Evolutionary conservation across 2,329 filamentous ascomycete genomes (phyloP), one percentile per base, ranked within the genome.

Genomic region (Cytospora paraplurivora): DNA sequence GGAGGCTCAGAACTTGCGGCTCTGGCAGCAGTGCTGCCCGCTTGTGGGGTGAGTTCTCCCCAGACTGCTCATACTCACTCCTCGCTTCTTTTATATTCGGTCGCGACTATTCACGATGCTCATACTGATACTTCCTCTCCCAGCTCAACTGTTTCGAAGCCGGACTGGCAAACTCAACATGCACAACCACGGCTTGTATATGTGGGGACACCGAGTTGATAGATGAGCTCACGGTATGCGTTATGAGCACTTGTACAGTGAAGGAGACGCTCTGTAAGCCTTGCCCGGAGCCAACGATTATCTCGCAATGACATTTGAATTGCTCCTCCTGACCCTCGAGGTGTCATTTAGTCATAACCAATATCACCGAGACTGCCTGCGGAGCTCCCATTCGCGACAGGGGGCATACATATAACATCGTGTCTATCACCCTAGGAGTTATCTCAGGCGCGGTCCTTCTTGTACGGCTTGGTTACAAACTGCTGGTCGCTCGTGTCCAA

Each of bases 401-500:
- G 11, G 62, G 62, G 33, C n/a, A 7, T 3, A 12, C 37, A 12
- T 66, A 62, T 55, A 50, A 66, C 17, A 32, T 56, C 44, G 44
- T 67, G 13, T 56, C 27, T 15, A 53, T 66, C 56, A 41, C 64
- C 67, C 66, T 76, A 52, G 74, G 69, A 58, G 69, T 72, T 17
- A 70, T 79, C 32, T 73, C 76, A 7, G 74, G 70, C 35, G 68
- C 74, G 51, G 74, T 77, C 55, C 70, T 80, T 35, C 62, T 74
- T 7, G 65, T 76, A n/a, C 79, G 80, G 17, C 71, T 79, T 11
- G 67, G 67, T 4, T 73, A 72, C 56, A 74, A 71, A 47, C 64
- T 78, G 21, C 71, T 77, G 13, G 63, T 70, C 1, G 67, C 71
- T 1, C 75, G 72, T 32, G 59, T 72, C 17, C 67, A 71, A 3